Percentiles rank a stretch among this genome's conserved stretches.
phyloP scores from a whole-genome alignment of 106 monocot species.

The Gastrodia elata region DNA sequence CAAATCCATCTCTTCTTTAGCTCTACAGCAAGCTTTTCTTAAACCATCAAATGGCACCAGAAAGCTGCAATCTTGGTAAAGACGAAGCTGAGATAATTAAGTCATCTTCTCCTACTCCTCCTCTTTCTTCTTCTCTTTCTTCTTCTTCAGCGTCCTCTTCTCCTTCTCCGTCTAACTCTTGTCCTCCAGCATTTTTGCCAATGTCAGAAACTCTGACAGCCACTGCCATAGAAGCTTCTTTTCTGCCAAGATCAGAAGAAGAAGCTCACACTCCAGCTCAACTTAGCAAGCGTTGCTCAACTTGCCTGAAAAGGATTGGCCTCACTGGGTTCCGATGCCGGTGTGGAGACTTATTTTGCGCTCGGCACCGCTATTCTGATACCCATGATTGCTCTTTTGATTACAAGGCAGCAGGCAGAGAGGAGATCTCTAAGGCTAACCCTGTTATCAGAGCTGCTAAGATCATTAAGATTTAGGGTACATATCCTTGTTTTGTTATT shows the following conservation, averaged over 20 bases:
- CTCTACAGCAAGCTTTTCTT: not conserved
- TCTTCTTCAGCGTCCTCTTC: not conserved
- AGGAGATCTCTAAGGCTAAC: constrained; percentile 52
- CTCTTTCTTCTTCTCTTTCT: not conserved
- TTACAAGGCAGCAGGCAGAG: constrained; percentile 50
- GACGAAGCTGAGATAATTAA: constrained; percentile 52
- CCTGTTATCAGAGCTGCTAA: constrained; percentile 37
- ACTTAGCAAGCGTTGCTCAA: constrained; percentile 25
- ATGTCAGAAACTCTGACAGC: not conserved
- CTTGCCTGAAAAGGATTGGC: constrained; percentile 36
- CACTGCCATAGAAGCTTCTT: not conserved
- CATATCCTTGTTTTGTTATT: not conserved
- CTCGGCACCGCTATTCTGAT: constrained; percentile 39
- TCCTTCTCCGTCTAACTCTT: not conserved
- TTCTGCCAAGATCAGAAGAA: not conserved
- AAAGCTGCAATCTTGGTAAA: constrained; percentile 53
- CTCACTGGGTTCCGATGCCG: constrained; percentile 33
- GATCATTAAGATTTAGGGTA: constrained; percentile 42
- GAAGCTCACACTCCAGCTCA: not conserved
- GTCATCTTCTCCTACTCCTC: constrained; percentile 12
- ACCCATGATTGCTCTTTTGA: constrained; percentile 49
- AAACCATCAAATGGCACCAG: constrained; percentile 30
- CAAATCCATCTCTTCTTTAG: too few species aligned
- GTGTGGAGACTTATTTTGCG: constrained; percentile 50
- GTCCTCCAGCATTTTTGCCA: not conserved